Evolutionary conservation across 2,329 filamentous ascomycete species (phyloP), one percentile per base, ranked within the genome.

Genomic region (Xylariaceae sp.): DNA sequence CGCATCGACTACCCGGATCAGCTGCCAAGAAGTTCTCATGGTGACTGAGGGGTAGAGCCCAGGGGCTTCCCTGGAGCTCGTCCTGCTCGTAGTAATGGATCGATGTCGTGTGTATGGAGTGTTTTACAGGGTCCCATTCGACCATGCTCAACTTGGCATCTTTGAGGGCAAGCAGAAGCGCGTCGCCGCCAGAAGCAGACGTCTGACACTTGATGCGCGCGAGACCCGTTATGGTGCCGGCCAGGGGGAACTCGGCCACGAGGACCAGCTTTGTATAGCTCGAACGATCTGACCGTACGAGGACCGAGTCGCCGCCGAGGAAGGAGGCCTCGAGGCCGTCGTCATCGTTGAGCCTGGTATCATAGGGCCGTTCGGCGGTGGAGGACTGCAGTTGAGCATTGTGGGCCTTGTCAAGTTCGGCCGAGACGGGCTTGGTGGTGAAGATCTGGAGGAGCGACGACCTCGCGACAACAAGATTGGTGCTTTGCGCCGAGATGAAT

Each of bases 51-150:
- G 82, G 75, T 33, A 82, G 73, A 32, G 83, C 79, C 82, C 88
- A 95, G 0, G 90, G 89, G 42, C 77, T 83, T 33, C 82, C 79
- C 45, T 83, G 77, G 41, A 90, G 68, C 55, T 94, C 89, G 53
- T 95, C 89, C 57, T 92, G 85, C 59, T 98, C 92, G 63, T 96
- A 98, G 68, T 89, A 96, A 65, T 98, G 92, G 51, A 98, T 90
- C 32, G 90, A 96, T 43, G 92, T 77, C 33, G 90, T 96, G 49
- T 82, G 80, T 49, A 96, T 79, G 32, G 76, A 75, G 59, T 84
- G 72, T 46, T 77, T 78, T 55, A 83, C 77, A 7, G 86, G 79
- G 56, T 96, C 86, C 92, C 92, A 98, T 64, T 95, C 86, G 36
- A 94, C 72, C 58, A 98, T 68, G 59, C 85, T 93, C 53, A 96